Evolutionary conservation across 2,329 filamentous ascomycete genomes (phyloP), one percentile per base, ranked within the genome.

Genomic region (Diaporthe ampelina): DNA sequence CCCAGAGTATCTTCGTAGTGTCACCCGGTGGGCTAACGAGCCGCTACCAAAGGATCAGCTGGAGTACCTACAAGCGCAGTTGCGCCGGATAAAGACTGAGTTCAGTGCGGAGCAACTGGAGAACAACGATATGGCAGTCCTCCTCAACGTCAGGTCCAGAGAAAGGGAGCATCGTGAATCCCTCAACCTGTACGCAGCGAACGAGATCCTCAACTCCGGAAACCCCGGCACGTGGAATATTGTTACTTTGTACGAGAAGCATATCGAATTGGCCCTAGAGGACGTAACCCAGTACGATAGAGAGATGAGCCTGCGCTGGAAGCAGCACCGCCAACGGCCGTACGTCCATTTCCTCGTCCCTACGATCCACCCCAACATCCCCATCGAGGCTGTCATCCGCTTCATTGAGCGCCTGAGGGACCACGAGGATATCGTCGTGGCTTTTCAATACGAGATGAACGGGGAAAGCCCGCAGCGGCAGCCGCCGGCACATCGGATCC

Each of bases 361-460:
- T 26, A 63, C 59, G 0, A 29, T 32, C 9, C 40, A 63, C 1
- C 37, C 40, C 19, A 48, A 21, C 1, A 29, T 63, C 24, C 24
- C 59, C 4, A 24, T 63, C 6, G 1, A 48, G 9, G 37, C 40
- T 8, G 59, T 63, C 9, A 45, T 63, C 24, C n/a, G 37, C 17
- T 63, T 63, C 17, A 7, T 43, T 0, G 0, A 63, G 0, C 37
- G 59, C 24, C 59, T 63, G 17, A 43, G 13, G 11, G 7, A 32
- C 8, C 59, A 63, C 58, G 21, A 29, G 6, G 40, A 63, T 24
- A 21, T 63, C 2, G 37, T 45, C 40, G 24, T 29, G 17, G 59
- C 40, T 29, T 63, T 63, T 19, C 59, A 63, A 24, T 63, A 63
- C 59, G 59, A 63, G 26, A 63, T 63, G 59, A 63, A 48, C 9